Percentiles rank a stretch among this genome's conserved stretches.
These are phyloP conservation scores for Artomyces pyxidatus DNA, from an alignment of 768 basidiomycete species.

Conservation along the genomic window DNA sequence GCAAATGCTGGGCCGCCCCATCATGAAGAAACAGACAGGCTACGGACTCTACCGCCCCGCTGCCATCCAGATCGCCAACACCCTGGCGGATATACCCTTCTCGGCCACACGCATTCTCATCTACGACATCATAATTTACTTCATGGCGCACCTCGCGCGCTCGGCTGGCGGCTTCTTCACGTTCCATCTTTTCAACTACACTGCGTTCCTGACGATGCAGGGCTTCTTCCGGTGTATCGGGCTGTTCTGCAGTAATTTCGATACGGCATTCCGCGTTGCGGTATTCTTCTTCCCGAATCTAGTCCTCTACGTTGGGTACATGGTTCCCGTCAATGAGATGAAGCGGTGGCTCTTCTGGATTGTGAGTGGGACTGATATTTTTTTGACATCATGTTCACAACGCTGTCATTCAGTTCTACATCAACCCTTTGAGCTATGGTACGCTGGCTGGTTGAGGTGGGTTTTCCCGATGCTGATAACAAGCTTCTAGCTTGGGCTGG, in stretches of 20 bases:
- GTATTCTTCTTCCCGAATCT: slow-evolving; percentile 56
- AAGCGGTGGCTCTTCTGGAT: slow-evolving; percentile 88
- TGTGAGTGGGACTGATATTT: slow-evolving; percentile 30
- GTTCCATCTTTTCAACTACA: slow-evolving; percentile 58
- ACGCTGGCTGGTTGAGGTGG: neutral
- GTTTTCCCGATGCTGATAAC: neutral
- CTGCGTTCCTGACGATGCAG: slow-evolving; percentile 67
- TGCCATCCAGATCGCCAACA: slow-evolving; percentile 58
- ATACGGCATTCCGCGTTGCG: slow-evolving; percentile 39
- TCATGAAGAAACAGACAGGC: slow-evolving; percentile 56
- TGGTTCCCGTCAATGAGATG: slow-evolving; percentile 60
- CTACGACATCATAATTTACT: slow-evolving; percentile 63
- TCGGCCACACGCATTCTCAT: slow-evolving; percentile 51
- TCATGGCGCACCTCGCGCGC: slow-evolving; percentile 46
- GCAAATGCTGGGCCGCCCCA: slow-evolving; percentile 79
- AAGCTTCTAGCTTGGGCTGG: slow-evolving; percentile 47
- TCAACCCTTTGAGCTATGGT: slow-evolving; percentile 49
- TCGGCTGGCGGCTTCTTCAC: slow-evolving; percentile 42
- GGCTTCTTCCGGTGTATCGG: slow-evolving; percentile 80
- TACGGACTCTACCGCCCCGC: slow-evolving; percentile 65
- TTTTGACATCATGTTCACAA: slow-evolving; percentile 17
- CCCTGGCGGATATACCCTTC: slow-evolving; percentile 63
- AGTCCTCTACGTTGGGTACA: slow-evolving; percentile 65
- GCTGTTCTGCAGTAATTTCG: slow-evolving; percentile 43
- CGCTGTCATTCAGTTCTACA: slow-evolving; percentile 59